Base-by-base conservation (phyloP, 2,329 filamentous ascomycete genomes). In the Fusarium brachygibbosum region DNA sequence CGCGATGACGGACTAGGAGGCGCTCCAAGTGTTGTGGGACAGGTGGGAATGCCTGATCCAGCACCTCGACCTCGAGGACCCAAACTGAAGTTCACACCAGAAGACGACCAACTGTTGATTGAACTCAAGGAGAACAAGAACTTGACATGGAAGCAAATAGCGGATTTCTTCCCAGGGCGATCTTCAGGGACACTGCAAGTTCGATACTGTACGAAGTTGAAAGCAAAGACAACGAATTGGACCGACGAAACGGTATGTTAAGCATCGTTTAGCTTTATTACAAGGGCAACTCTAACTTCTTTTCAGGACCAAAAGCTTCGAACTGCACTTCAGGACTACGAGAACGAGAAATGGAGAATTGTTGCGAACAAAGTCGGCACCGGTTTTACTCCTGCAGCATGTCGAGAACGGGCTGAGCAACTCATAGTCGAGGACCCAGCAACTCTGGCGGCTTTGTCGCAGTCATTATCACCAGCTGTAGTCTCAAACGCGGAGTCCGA, bases 91-190 rank as follows among this genome's bases (percentile, higher is more conserved):
- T 98, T 98, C 77, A 97, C 94, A 1, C 90, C 93, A 12, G 94
- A 97, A 79, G 94, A 98, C 77, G 94, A 98, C 79, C 90, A 92
- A 71, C 83, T 97, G 48, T 85, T 98, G 55, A 90, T 97, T 58
- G 93, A 97, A 76, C 83, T 98, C 66, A 98, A 98, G 79, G 94
- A 98, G 81, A 94, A 96, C 76, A 97, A 96, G 80, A 94, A 93
- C 76, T 84, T 98, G 77, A 97, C 94, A 6, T 98, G 94, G 94
- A 97, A 97, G 81, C 94, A 98, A 83, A 98, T 98, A 76, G 93
- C 94, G 58, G 94, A 97, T 76, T 97, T 97, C 81, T 98, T 98
- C 74, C 94, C 94, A 1, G 94, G 94, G 2, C 86, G 94, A 60
- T 96, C 93, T 61, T 97, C 93, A 45, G 94, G 94, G 19, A 97